Base-by-base conservation (phyloP, 2,329 filamentous ascomycete genomes). In the Cladosporium sp. region DNA sequence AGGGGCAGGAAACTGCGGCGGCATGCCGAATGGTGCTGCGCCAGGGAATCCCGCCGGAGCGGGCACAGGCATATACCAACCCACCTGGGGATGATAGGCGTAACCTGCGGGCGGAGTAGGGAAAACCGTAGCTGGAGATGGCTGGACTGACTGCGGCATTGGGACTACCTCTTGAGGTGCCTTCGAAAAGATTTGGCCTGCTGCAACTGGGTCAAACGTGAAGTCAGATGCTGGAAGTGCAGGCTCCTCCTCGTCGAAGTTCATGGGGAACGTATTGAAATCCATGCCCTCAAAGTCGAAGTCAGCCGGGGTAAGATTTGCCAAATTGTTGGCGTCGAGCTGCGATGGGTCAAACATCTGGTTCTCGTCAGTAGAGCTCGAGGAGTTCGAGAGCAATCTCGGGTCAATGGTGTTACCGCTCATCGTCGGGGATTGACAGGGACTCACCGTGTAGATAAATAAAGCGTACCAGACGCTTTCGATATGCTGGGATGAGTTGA, bases 401-500 rank as follows among this genome's bases (percentile, higher is more conserved):
- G 42, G 42, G 39, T 55, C 34, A 28, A 55, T n/a, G 9, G 38
- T 43, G 38, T 43, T 43, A 15, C 38, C 17, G 39, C 25, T 45
- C 38, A 22, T 55, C 25, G 42, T 36, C 19, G 39, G 17, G 19
- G 5, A 8, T 22, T 20, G 38, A 36, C 20, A 5, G 28, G 30
- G 14, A 30, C 14, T 56, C 15, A 20, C 54, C 39, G 30, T 37
- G 38, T 38, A n/a, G 19, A n/a, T 8, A 22, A 49, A n/a, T 8
- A 22, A 49, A 56, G 43, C 42, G 54, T 56, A 28, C 54, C 54
- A 36, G 54, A 56, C 54, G 54, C 34, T 49, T 34, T 34, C 5
- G 38, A 17, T 49, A 39, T 56, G 30, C 34, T 47, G 54, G 22
- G 42, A 28, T 22, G 28, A 49, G 34, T 34, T 43, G 28, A 17